Conservation (phyloP, 2,329 filamentous ascomycete genomes). For the Aschersonia sp. region DNA sequence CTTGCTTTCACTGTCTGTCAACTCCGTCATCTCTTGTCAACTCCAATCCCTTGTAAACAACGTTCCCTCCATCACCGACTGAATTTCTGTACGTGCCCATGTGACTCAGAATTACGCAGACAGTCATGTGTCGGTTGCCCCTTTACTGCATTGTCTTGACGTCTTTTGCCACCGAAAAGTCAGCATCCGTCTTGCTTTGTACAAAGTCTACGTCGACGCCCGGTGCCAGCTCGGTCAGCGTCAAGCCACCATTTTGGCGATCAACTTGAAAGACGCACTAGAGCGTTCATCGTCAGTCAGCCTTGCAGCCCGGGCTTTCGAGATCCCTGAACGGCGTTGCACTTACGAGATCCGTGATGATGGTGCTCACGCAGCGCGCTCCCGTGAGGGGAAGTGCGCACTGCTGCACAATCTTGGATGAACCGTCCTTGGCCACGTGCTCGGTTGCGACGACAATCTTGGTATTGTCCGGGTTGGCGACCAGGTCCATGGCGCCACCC, state of each 20-base stretch:
- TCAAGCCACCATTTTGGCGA: constrained; percentile 43
- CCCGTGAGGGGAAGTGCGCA: constrained; percentile 54
- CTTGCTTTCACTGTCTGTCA: too few species aligned
- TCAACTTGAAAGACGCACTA: constrained; percentile 60
- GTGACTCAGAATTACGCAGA: too few species aligned
- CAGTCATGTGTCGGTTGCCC: not conserved
- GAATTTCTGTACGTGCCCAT: too few species aligned
- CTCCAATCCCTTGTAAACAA: too few species aligned
- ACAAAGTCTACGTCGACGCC: constrained; percentile 56
- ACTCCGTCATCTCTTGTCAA: too few species aligned
- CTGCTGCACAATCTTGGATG: constrained; percentile 49
- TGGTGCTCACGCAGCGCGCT: constrained; percentile 52
- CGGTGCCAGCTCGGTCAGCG: constrained; percentile 56
- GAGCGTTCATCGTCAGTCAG: constrained; percentile 2
- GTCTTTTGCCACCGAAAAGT: constrained; percentile 46
- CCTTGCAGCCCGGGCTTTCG: not conserved
- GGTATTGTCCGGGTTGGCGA: constrained; percentile 55
- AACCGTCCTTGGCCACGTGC: constrained; percentile 55
- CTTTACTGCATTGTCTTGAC: constrained; percentile 31
- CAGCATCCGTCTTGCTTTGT: constrained; percentile 53
- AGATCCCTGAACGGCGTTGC: not conserved
- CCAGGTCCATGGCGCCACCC: constrained; percentile 65
- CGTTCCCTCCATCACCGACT: too few species aligned
- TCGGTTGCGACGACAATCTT: constrained; percentile 61
- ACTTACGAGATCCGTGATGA: constrained; percentile 59